Conservation (phyloP, 2,329 filamentous ascomycete genomes). For the Phialophora expanda region DNA sequence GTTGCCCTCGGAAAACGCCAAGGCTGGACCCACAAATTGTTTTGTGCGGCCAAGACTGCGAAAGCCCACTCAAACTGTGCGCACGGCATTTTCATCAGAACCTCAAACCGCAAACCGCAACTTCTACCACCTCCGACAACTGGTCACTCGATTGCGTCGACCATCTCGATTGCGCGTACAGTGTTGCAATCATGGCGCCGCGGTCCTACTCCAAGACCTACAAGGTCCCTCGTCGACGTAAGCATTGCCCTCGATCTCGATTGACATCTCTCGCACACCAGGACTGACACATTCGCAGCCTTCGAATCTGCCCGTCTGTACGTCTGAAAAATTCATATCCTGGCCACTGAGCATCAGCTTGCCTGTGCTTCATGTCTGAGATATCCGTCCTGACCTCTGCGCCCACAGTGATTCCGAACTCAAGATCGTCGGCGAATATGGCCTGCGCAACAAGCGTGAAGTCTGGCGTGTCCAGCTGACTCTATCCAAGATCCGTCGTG, state of each 20-base stretch:
- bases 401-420: slow-evolving; percentile 94
- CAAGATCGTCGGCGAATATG: slow-evolving; percentile 99
- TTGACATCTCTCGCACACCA: slow-evolving; percentile 12
- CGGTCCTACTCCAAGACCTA: slow-evolving; percentile 98
- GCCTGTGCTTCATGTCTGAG: slow-evolving; percentile 93
- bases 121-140: slow-evolving; percentile 11
- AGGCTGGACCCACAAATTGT: slow-evolving; percentile 12
- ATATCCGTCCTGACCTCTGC: slow-evolving; percentile 66
- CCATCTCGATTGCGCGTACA: slow-evolving; percentile 41
- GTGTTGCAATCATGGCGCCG: slow-evolving; percentile 54
- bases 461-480: slow-evolving; percentile 99
- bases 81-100: neutral
- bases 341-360: slow-evolving; percentile 98
- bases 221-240: slow-evolving; percentile 91
- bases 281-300: slow-evolving; percentile 58
- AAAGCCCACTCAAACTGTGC: slow-evolving; percentile 17
- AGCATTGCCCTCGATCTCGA: slow-evolving; percentile 44
- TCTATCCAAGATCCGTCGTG: slow-evolving; percentile 99
- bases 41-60: slow-evolving; percentile 10
- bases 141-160: slow-evolving; percentile 22
- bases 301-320: slow-evolving; percentile 99
- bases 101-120: slow-evolving; percentile 33
- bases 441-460: slow-evolving; percentile 99
- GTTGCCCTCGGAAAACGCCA: slow-evolving; percentile 17
- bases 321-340: slow-evolving; percentile 65